A percentile compares a stretch with the other conserved stretches of the same genome.
phyloP scores from a whole-genome alignment of 345 rosid genomes.

The Hypericum perforatum region DNA sequence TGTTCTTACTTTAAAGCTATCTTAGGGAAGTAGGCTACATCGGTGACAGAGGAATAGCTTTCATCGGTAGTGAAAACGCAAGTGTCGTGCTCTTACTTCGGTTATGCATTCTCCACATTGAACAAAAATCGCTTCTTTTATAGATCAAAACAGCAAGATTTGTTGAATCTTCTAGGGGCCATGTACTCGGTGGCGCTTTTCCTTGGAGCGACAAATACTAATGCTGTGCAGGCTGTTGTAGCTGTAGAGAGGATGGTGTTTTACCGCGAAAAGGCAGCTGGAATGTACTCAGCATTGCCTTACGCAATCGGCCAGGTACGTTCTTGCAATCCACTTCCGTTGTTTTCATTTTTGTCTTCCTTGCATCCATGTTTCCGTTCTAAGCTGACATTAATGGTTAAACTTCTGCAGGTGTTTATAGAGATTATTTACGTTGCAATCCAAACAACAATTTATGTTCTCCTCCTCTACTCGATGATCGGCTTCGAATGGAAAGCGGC shows the following conservation, averaged over 20 bases:
- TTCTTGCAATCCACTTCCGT: no score
- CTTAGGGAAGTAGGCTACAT: neutral
- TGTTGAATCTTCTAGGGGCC: constrained; percentile 20
- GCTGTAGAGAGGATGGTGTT: constrained; percentile 21
- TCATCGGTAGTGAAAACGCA: no score
- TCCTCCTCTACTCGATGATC: constrained; percentile 67
- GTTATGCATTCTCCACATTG: neutral
- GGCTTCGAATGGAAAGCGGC: constrained; percentile 49
- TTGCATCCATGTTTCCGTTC: no score
- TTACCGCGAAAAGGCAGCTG: constrained; percentile 26
- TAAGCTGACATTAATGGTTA: neutral
- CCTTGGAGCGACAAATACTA: constrained; percentile 20
- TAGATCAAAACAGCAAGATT: constrained; percentile 17
- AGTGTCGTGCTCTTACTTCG: no score
- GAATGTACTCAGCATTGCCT: constrained; percentile 26
- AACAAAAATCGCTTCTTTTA: neutral
- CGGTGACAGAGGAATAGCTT: neutral
- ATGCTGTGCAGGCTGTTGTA: constrained; percentile 16
- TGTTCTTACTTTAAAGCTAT: neutral
- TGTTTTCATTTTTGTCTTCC: no score
- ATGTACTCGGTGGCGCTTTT: constrained; percentile 20
- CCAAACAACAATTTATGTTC: constrained; percentile 40
- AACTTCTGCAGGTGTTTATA: constrained; percentile 47
- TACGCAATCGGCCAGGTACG: constrained; percentile 23
- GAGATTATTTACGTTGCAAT: constrained; percentile 46